A percentile compares a stretch with the other conserved stretches of the same genome.
phyloP scores from a whole-genome alignment of 208 protist genomes.

The Crithidia acanthocephali region DNA sequence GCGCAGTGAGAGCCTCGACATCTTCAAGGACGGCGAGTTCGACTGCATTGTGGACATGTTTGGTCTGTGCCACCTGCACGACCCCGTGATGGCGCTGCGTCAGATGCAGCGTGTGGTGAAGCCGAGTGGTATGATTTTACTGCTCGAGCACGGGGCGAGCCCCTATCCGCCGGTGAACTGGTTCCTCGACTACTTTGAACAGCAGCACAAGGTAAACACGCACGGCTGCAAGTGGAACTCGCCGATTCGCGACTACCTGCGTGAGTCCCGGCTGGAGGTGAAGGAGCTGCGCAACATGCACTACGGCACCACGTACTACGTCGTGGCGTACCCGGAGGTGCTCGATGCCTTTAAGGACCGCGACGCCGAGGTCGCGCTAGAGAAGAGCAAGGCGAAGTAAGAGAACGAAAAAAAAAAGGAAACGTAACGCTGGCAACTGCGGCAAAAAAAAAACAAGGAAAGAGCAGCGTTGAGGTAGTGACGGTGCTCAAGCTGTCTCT shows the following conservation, averaged over 20 bases:
- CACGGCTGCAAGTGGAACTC: constrained; percentile 89
- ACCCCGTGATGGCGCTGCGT: constrained; percentile 87
- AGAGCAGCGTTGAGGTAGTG: too few species aligned
- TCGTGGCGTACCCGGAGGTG: constrained; percentile 86
- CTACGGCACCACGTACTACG: constrained; percentile 93
- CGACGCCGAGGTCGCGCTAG: constrained; percentile 15
- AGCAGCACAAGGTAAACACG: constrained; percentile 83
- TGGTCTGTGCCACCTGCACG: constrained; percentile 89
- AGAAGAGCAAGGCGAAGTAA: constrained; percentile 22
- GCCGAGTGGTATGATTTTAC: constrained; percentile 85
- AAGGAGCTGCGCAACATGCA: constrained; percentile 90
- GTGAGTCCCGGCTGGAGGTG: constrained; percentile 77
- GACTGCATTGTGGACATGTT: constrained; percentile 94
- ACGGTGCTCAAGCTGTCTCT: background rate
- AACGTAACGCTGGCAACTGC: too few species aligned
- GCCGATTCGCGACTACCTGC: constrained; percentile 79
- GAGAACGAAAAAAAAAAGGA: background rate
- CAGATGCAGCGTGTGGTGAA: constrained; percentile 93
- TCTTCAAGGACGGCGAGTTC: constrained; percentile 84
- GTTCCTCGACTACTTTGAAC: constrained; percentile 87
- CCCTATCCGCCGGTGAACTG: constrained; percentile 88
- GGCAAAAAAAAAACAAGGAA: background rate
- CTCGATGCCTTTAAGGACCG: constrained; percentile 68
- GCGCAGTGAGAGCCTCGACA: constrained; percentile 78
- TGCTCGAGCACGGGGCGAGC: constrained; percentile 89